Evolutionary conservation across 2,329 filamentous ascomycete genomes (phyloP).

Genomic region (Elsinoe batatas): DNA sequence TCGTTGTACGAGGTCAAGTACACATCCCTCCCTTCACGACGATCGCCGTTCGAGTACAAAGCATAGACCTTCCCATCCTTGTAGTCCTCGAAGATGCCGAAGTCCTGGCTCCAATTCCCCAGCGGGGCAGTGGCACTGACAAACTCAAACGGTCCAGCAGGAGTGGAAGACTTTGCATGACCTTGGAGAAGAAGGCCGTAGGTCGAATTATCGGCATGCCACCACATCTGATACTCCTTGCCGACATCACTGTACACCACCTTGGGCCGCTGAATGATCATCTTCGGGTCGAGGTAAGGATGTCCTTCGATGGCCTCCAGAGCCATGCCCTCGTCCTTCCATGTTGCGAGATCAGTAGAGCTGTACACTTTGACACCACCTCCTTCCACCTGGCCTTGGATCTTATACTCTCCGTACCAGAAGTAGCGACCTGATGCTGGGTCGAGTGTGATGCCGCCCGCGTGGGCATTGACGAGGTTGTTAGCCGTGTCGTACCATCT

Average conservation of each 20-base stretch:
- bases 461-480: constrained; percentile 52
- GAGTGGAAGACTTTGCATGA: constrained; percentile 43
- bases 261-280: constrained; percentile 54
- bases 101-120: constrained; percentile 55
- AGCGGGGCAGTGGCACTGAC: constrained; percentile 45
- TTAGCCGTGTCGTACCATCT: constrained; percentile 53
- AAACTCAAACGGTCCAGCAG: constrained; percentile 46
- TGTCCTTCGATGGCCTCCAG: constrained; percentile 48
- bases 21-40: constrained; percentile 45
- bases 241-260: constrained; percentile 48
- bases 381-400: constrained; percentile 48
- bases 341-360: constrained; percentile 51
- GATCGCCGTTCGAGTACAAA: constrained; percentile 51
- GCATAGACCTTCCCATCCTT: constrained; percentile 48
- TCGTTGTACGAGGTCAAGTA: constrained; percentile 48
- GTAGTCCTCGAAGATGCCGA: constrained; percentile 51
- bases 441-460: constrained; percentile 47
- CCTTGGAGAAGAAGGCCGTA: constrained; percentile 50
- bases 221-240: constrained; percentile 51
- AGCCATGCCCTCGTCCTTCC: constrained; percentile 48
- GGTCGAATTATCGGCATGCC: constrained; percentile 50
- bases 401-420: constrained; percentile 54
- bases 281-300: constrained; percentile 44
- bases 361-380: constrained; percentile 53
- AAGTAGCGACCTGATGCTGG: constrained; percentile 35